A percentile compares a stretch with the other conserved stretches of the same genome.
These are phyloP conservation scores for Ophiostoma sp. DNA, from an alignment of 2,329 filamentous ascomycete genomes.

Conservation along the genomic window DNA sequence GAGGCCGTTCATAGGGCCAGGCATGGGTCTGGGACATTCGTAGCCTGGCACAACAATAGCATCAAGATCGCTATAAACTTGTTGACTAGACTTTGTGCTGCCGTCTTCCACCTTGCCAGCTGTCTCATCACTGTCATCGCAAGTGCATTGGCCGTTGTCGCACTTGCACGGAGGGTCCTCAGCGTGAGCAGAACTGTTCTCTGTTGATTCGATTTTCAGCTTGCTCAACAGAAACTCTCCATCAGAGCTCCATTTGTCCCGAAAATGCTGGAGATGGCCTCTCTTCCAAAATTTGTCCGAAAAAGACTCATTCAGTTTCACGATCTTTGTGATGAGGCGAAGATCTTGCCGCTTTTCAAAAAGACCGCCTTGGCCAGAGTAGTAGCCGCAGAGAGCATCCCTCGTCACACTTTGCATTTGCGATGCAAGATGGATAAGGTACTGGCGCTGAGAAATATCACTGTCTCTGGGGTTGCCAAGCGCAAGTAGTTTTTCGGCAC, in stretches of 20 bases:
- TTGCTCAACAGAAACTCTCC: neutral
- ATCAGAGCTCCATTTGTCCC: neutral
- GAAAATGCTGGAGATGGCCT: conserved; percentile 30
- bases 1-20: conserved; percentile 26
- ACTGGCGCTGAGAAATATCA: neutral
- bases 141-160: neutral
- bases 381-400: conserved; percentile 28
- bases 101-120: no score
- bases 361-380: conserved; percentile 30
- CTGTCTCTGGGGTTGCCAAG: neutral
- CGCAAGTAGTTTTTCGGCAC: neutral
- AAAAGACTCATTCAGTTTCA: conserved; percentile 38
- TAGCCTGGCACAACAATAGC: neutral
- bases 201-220: neutral
- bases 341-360: conserved; percentile 32
- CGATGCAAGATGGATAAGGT: neutral
- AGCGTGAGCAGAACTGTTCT: neutral
- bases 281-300: conserved; percentile 29
- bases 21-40: neutral
- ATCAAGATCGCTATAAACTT: neutral
- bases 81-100: no score
- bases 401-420: neutral
- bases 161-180: neutral
- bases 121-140: neutral
- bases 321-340: conserved; percentile 38